Evolutionary conservation across 1,284 basidiomycete species (phyloP).

Genomic region (Fomitopsis betulina): DNA sequence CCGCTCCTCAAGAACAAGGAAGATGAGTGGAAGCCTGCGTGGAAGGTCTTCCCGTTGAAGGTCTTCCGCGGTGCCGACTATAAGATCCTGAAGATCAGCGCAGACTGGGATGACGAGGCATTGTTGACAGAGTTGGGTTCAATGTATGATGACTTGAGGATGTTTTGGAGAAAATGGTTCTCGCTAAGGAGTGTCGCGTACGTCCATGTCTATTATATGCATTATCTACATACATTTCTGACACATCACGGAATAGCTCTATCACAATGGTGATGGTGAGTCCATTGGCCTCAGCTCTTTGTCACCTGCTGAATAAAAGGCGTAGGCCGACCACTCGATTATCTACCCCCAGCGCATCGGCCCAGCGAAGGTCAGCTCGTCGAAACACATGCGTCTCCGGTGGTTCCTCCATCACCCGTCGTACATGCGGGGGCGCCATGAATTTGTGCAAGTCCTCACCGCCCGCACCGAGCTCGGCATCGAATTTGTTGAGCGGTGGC

Average conservation of each 20-base stretch:
- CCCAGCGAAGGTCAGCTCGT: constrained; percentile 11
- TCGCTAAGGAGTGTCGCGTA: constrained; percentile 16
- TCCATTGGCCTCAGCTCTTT: not conserved
- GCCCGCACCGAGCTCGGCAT: constrained; percentile 14
- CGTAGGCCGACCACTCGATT: constrained; percentile 14
- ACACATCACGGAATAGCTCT: constrained; percentile 1
- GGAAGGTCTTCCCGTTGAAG: constrained; percentile 17
- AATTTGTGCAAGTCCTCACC: constrained; percentile 21
- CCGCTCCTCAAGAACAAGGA: not conserved
- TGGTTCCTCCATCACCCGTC: constrained; percentile 18
- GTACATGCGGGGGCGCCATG: constrained; percentile 13
- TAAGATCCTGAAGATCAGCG: constrained; percentile 9
- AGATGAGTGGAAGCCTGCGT: constrained; percentile 15
- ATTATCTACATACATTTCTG: not conserved
- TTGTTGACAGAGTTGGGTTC: constrained; percentile 11
- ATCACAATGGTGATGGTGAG: constrained; percentile 15
- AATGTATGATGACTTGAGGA: constrained; percentile 16
- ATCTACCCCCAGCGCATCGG: constrained; percentile 17
- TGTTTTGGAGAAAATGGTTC: constrained; percentile 17
- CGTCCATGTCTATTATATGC: not conserved
- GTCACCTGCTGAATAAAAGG: too few species aligned
- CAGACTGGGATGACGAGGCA: constrained; percentile 17
- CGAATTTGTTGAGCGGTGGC: constrained; percentile 20
- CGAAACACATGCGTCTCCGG: constrained; percentile 19
- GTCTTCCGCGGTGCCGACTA: constrained; percentile 13